A percentile compares a stretch with the other conserved stretches of the same genome.
These are phyloP conservation scores for Oryza brachyantha DNA, from an alignment of 176 grass and related monocot species.

Conservation along the genomic window DNA sequence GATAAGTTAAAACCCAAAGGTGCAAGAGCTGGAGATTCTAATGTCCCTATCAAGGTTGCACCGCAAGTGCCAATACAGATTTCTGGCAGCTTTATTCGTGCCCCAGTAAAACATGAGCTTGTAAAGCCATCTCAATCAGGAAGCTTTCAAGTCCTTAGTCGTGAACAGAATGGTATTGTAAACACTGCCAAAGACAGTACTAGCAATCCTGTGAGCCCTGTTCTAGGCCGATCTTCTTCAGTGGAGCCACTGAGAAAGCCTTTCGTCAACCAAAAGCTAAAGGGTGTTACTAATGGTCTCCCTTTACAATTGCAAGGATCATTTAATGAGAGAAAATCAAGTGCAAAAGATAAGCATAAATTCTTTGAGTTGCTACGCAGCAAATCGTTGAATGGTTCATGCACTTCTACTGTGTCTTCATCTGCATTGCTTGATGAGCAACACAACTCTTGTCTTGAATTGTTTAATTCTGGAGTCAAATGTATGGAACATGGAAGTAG, in stretches of 20 bases:
- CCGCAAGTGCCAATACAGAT: conserved; percentile 40
- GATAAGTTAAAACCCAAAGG: conserved; percentile 63
- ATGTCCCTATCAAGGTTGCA: conserved; percentile 42
- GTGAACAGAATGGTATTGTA: conserved; percentile 55
- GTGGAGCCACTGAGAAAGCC: conserved; percentile 44
- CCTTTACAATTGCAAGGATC: conserved; percentile 40
- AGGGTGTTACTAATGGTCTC: conserved; percentile 30
- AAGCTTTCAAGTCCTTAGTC: conserved; percentile 64
- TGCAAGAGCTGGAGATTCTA: conserved; percentile 54
- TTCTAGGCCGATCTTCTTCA: conserved; percentile 51
- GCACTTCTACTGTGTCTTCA: conserved; percentile 31
- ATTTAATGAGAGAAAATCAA: conserved; percentile 60
- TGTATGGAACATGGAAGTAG: conserved; percentile 39
- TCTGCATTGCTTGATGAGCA: conserved; percentile 41
- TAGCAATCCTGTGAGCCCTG: conserved; percentile 43
- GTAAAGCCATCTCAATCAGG: conserved; percentile 54
- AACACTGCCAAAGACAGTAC: conserved; percentile 45
- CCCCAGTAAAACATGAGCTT: conserved; percentile 53
- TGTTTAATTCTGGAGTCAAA: conserved; percentile 30
- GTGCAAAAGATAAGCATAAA: conserved; percentile 55
- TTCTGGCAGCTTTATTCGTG: conserved; percentile 33
- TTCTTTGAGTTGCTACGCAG: conserved; percentile 65
- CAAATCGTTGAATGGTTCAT: conserved; percentile 55
- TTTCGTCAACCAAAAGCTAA: conserved; percentile 42
- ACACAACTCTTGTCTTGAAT: conserved; percentile 39